Evolutionary conservation across 179 eudicot species (phyloP), one percentile per base, ranked within the genome.

Genomic region (Gypsophila paniculata): DNA sequence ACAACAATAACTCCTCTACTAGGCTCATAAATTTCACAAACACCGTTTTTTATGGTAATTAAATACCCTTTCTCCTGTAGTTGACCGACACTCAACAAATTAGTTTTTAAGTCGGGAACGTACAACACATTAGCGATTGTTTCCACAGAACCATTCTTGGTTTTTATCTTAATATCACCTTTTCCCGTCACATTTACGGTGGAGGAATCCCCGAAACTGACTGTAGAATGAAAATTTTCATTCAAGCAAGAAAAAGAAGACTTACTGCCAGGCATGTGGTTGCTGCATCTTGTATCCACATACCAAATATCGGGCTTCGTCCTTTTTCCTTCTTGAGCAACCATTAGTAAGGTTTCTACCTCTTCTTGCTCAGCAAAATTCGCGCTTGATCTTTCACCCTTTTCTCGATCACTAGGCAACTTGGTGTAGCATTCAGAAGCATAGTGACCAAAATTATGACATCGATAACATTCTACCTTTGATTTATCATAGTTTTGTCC

Each of bases 231-330:
- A 64, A 72, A 75, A 46, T 54, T 2, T 53, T 70, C 78, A 66
- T 74, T 61, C 34, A 73, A 49, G 39, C 63, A 6, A 4, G 70
- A 69, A 58, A 78, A 74, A 17, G 75, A 65, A 7, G 74, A 53
- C 79, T 75, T 75, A 71, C 61, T 13, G 22, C 66, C 73, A 53
- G 75, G 32, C 83, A 69, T 80, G 57, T 80, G 83, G 42, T 80
- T 80, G 15, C 72, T 76, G 8, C 76, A 75, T 0, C 81, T 65
- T 2, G 76, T 68, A 65, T 81, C 79, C 32, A 78, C 46, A 51
- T 64, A 75, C 82, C 75, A 82, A n/a, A 76, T 25, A 22, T 44
- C 52, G 2, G 2, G 0, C 0, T 70, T 64, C 1, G 61, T 0
- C 13, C 61, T 32, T 17, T 57, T 76, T 1, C 73, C 66, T 2